Conservation (phyloP, 306 rosid genomes). For the Erythrophleum fordii region DNA sequence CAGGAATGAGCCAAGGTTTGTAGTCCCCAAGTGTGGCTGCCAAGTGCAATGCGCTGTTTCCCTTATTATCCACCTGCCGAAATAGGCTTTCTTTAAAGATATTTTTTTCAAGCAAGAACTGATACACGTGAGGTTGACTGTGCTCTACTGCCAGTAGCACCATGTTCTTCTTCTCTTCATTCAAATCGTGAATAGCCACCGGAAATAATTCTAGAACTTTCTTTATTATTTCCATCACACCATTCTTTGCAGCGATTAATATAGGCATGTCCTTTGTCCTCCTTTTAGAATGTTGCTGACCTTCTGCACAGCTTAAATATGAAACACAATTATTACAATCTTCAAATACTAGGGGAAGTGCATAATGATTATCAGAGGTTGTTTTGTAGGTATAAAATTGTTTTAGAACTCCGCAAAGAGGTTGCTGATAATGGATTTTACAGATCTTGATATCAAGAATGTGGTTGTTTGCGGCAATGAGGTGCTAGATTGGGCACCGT, state of each 20-base stretch:
- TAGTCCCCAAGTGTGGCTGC: constrained; percentile 53
- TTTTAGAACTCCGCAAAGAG: too few species aligned
- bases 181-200: background rate
- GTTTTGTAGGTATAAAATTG: too few species aligned
- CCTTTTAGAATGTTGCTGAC: background rate
- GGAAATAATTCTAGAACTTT: background rate
- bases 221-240: background rate
- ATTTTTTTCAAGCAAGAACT: background rate
- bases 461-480: too few species aligned
- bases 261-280: background rate
- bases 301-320: too few species aligned
- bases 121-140: background rate
- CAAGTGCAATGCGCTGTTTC: constrained; percentile 64
- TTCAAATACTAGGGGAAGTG: too few species aligned
- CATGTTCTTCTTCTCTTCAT: background rate
- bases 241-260: background rate
- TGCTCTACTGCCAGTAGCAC: background rate
- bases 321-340: too few species aligned
- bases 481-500: too few species aligned
- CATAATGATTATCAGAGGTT: too few species aligned
- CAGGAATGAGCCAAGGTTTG: constrained; percentile 64
- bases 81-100: background rate
- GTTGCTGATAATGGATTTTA: too few species aligned
- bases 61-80: constrained; percentile 49
- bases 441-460: too few species aligned